A percentile compares a stretch with the other conserved stretches of the same genome.
Conservation (phyloP, 768 basidiomycete species). For the Tulasnella sp. region DNA sequence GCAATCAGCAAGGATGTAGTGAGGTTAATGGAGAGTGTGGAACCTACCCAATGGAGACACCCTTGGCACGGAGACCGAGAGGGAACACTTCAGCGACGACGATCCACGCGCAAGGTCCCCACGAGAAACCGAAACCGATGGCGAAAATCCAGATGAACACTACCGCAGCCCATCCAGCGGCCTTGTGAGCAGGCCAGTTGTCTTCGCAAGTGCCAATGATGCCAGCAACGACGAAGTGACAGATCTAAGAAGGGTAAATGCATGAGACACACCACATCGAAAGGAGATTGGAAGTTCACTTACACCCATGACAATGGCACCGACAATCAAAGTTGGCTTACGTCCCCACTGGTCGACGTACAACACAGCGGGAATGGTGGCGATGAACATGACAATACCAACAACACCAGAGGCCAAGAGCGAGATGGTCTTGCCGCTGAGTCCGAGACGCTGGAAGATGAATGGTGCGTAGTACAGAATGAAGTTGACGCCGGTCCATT, state of each 20-base stretch:
- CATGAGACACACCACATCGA: not conserved
- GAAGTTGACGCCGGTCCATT: conserved; percentile 74
- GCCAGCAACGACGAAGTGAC: conserved; percentile 60
- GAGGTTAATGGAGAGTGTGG: not conserved
- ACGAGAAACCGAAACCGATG: not conserved
- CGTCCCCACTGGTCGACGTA: conserved; percentile 71
- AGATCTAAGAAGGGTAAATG: conserved; percentile 36
- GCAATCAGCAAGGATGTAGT: no score
- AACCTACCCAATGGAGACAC: not conserved
- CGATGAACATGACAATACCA: conserved; percentile 68
- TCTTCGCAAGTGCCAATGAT: conserved; percentile 33
- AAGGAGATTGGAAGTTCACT: conserved; percentile 25
- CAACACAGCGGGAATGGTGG: conserved; percentile 75
- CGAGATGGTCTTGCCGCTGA: conserved; percentile 27
- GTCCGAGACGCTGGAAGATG: conserved; percentile 55
- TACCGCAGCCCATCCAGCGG: not conserved
- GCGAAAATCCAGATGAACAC: conserved; percentile 4
- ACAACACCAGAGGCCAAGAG: conserved; percentile 59
- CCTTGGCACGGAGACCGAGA: not conserved
- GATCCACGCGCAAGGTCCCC: not conserved
- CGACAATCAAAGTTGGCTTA: conserved; percentile 64
- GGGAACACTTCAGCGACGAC: conserved; percentile 3
- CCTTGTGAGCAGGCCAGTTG: not conserved
- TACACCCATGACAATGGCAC: conserved; percentile 64
- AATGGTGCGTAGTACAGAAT: conserved; percentile 22